Percentiles rank a stretch among this genome's conserved stretches.
Evolutionary conservation across 78 protist genomes (phyloP).

Genomic region (Dictyostelium capitatum): DNA sequence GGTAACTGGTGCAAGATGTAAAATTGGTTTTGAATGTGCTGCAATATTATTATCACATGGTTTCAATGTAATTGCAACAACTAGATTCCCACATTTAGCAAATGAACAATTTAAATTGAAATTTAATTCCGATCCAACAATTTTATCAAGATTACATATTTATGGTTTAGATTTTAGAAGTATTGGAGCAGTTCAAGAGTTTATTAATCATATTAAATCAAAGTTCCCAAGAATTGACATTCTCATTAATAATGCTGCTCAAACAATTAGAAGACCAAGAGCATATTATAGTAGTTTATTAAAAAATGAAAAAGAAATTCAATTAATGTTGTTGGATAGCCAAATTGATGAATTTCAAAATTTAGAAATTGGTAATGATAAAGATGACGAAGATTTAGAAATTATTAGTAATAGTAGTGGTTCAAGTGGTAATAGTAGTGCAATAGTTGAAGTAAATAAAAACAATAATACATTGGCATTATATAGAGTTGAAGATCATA

Average conservation of each 20-base stretch:
- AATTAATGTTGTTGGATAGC: not conserved
- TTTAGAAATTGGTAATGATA: not conserved
- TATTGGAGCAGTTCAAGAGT: conserved; percentile 40
- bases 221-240: conserved; percentile 73
- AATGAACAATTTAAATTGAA: not conserved
- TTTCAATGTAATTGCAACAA: conserved; percentile 81
- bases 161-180: conserved; percentile 82
- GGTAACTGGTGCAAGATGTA: conserved; percentile 90
- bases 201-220: conserved; percentile 15
- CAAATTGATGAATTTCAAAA: not conserved
- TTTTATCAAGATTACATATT: conserved; percentile 24
- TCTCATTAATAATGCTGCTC: conserved; percentile 90
- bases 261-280: conserved; percentile 83
- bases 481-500: not conserved
- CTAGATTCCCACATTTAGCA: conserved; percentile 82
- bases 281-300: conserved; percentile 29
- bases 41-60: conserved; percentile 65
- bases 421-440: not conserved
- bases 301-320: conserved; percentile 1
- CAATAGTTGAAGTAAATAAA: not conserved
- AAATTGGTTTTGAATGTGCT: conserved; percentile 82
- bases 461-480: not conserved
- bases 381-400: not conserved
- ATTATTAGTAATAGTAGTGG: not conserved
- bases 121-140: not conserved